These are phyloP conservation scores for Hyaloscypha finlandica DNA, from an alignment of 495 filamentous ascomycete species.

Conservation along the genomic window DNA sequence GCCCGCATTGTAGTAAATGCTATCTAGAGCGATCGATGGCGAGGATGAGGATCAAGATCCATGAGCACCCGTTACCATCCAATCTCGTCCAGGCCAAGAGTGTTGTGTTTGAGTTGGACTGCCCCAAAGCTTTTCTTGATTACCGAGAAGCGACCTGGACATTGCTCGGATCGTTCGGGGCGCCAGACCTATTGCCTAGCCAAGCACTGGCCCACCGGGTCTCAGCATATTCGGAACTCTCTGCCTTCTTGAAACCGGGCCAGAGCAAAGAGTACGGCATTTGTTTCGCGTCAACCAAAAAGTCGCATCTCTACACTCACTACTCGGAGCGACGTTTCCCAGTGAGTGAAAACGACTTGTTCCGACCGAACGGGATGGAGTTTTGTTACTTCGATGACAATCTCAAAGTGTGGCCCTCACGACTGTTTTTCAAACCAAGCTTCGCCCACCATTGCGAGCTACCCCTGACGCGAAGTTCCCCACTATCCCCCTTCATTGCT, in stretches of 20 bases:
- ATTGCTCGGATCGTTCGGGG: conserved; percentile 31
- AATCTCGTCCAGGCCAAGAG: conserved; percentile 13
- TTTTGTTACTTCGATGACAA: conserved; percentile 36
- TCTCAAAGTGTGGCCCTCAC: conserved; percentile 27
- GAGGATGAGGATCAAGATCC: conserved; percentile 26
- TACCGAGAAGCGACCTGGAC: conserved; percentile 36
- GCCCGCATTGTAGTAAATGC: conserved; percentile 31
- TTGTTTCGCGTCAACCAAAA: conserved; percentile 40
- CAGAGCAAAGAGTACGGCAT: background rate
- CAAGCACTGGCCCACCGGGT: too few relatives aligned
- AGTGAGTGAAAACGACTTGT: conserved; percentile 33
- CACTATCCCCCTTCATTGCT: conserved; percentile 23
- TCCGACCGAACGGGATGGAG: conserved; percentile 33
- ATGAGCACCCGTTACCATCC: conserved; percentile 19
- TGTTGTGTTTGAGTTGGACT: conserved; percentile 31
- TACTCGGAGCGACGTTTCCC: conserved; percentile 35
- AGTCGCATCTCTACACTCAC: conserved; percentile 40
- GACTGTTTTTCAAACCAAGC: conserved; percentile 13
- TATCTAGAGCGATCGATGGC: conserved; percentile 30
- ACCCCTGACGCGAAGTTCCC: conserved; percentile 31
- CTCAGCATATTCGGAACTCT: conserved; percentile 34
- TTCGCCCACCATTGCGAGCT: conserved; percentile 37
- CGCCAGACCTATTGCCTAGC: background rate
- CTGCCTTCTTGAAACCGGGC: conserved; percentile 12
- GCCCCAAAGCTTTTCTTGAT: conserved; percentile 20